phyloP scores from a whole-genome alignment of 2,329 filamentous ascomycete species.

The Pseudogymnoascus sp. region DNA sequence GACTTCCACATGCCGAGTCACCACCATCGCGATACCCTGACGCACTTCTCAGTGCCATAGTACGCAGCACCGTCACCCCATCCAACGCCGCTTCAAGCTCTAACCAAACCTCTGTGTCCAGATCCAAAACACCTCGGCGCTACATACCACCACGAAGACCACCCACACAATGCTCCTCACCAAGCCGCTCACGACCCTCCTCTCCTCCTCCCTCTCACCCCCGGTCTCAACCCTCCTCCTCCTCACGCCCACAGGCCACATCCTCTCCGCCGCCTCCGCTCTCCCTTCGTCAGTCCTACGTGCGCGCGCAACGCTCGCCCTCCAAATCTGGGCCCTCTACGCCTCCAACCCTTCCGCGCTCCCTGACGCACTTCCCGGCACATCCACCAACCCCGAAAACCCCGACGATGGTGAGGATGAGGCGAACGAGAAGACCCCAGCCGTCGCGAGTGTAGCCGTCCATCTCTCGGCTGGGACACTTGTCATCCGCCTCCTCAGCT shows the following conservation, averaged over 20 bases:
- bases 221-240: constrained; percentile 52
- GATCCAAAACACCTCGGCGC: constrained; percentile 9
- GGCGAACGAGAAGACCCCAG: constrained; percentile 17
- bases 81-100: constrained; percentile 17
- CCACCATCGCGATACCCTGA: background rate
- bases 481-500: constrained; percentile 48
- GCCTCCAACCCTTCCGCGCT: constrained; percentile 35
- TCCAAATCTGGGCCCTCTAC: constrained; percentile 53
- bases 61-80: background rate
- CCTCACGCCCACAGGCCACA: constrained; percentile 51
- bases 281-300: constrained; percentile 49
- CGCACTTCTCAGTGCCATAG: background rate
- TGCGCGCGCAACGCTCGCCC: constrained; percentile 56
- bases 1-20: constrained; percentile 3
- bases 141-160: constrained; percentile 18
- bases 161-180: constrained; percentile 43
- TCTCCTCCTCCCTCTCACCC: constrained; percentile 45
- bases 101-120: constrained; percentile 7
- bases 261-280: constrained; percentile 53
- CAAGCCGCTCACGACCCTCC: constrained; percentile 55
- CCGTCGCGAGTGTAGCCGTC: constrained; percentile 31
- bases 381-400: constrained; percentile 15
- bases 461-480: constrained; percentile 49
- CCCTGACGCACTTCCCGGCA: constrained; percentile 33
- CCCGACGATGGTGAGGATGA: constrained; percentile 21